Evolutionary conservation across 176 grass and related monocot genomes (phyloP).

Genomic region (Secale cereale): DNA sequence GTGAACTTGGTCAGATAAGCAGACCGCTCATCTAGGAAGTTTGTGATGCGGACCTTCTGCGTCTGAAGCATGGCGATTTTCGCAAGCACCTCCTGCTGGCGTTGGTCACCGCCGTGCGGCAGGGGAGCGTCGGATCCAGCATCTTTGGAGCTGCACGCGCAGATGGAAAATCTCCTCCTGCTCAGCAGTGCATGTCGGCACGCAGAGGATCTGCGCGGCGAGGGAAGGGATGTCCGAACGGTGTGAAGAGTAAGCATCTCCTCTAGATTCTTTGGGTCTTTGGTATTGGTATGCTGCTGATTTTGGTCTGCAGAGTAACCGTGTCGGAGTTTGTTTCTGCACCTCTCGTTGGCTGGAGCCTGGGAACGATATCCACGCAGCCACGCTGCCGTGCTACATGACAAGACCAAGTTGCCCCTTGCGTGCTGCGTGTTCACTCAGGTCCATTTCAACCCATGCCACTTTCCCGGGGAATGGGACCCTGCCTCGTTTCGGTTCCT

Average conservation of each 20-base stretch:
- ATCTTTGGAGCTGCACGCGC: constrained; percentile 43
- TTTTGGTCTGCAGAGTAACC: constrained; percentile 23
- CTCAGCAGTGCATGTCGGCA: constrained; percentile 1
- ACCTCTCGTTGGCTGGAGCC: constrained; percentile 30
- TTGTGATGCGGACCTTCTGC: constrained; percentile 67
- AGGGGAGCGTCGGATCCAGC: constrained; percentile 25
- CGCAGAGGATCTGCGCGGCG: constrained; percentile 28
- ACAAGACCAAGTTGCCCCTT: constrained; percentile 47
- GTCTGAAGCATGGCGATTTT: constrained; percentile 79
- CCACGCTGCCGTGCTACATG: not conserved
- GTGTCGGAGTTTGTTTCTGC: constrained; percentile 22
- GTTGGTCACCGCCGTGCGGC: constrained; percentile 50
- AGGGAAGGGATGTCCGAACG: constrained; percentile 42
- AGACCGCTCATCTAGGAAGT: constrained; percentile 74
- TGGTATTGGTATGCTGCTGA: constrained; percentile 25
- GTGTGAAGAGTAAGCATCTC: constrained; percentile 69
- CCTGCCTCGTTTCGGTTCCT: not conserved
- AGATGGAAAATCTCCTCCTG: constrained; percentile 32
- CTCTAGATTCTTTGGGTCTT: constrained; percentile 14
- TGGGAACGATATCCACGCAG: constrained; percentile 44
- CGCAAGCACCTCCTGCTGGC: constrained; percentile 68
- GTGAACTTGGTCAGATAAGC: constrained; percentile 75
- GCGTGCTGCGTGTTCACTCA: constrained; percentile 25
- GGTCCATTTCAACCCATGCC: constrained; percentile 28
- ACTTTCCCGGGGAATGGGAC: constrained; percentile 2